Base-by-base conservation (phyloP, 768 basidiomycete species). In the Lyophyllum semitale region DNA sequence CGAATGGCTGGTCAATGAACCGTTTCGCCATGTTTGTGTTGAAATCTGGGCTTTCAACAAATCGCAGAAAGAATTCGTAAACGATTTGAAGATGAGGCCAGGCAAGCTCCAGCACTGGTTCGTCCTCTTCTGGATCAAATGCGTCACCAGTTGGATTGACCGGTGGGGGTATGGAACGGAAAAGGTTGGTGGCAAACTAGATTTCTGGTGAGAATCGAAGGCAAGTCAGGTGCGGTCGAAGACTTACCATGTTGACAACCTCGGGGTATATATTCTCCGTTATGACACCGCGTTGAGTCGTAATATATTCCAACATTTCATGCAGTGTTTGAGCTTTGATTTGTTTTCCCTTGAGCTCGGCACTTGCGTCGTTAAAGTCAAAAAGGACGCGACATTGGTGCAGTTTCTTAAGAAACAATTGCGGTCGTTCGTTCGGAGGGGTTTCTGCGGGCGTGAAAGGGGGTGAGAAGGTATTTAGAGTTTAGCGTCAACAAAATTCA, bases 1-100 rank as follows among this genome's bases (percentile, higher is more conserved):
- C 94, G 68, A 99, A 99, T 27, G 84, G 75, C 65, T 98, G 96
- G 68, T 98, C 97, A 67, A 99, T 94, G 72, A 94, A 97, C 53
- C 93, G 91, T 74, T 98, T 99, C 57, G 97, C 97, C 59, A 95
- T 75, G 71, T 97, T 97, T 59, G 93, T 95, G 81, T 96, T 98
- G 78, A 99, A 98, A 71, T 99, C 97, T 17, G 91, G 91, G 63
- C 87, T 91, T 73, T 99, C 97, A 56, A 99, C 91, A 68, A 99
- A 99, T 35, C 97, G 90, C 29, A 99, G 87, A 84, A 99, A 99
- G 74, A 99, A 98, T 73, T 99, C 97, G 77, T 99, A 99, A 49
- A 99, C 97, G 62, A 99, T 95, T 71, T 99, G 95, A 53, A 99
- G 83, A 71, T 99, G 97, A 37, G 97, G 97, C 97, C 97, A 99